phyloP scores from a whole-genome alignment of 2,329 filamentous ascomycete genomes.

The Beauveria rudraprayagi region DNA sequence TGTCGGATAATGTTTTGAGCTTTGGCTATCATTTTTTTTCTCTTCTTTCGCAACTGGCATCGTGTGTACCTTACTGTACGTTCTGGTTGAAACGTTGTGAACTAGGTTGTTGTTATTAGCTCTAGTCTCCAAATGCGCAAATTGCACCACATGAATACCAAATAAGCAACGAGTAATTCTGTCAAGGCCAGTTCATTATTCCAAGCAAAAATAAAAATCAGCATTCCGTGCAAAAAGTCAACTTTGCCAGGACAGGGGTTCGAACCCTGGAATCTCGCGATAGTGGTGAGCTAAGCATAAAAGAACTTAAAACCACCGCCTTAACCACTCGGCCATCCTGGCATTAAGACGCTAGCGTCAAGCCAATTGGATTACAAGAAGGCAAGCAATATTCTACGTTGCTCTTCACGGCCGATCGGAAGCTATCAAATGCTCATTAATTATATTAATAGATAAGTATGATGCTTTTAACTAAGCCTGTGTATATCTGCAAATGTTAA shows the following conservation, averaged over 20 bases:
- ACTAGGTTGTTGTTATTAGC: too few species aligned
- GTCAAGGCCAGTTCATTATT: neutral
- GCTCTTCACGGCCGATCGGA: too few species aligned
- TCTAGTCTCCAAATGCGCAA: too few species aligned
- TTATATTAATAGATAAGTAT: too few species aligned
- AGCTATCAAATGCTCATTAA: neutral
- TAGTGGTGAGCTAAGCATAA: conserved; percentile 15
- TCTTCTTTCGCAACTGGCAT: too few species aligned
- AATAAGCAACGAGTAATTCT: neutral
- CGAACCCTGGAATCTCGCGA: conserved; percentile 20
- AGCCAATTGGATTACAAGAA: neutral
- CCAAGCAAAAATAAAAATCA: neutral
- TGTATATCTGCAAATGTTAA: too few species aligned
- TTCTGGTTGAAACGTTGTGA: too few species aligned
- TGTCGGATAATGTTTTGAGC: too few species aligned
- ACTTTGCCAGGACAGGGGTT: conserved; percentile 19
- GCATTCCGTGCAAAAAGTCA: neutral
- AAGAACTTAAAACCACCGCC: conserved; percentile 17
- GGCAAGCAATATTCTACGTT: neutral
- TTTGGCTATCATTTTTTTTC: too few species aligned
- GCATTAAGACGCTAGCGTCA: conserved; percentile 11
- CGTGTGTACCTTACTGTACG: too few species aligned
- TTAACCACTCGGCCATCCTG: conserved; percentile 21
- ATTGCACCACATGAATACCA: too few species aligned
- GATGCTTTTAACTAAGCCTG: too few species aligned